phyloP scores from a whole-genome alignment of 768 basidiomycete species.

The Suillus subluteus region DNA sequence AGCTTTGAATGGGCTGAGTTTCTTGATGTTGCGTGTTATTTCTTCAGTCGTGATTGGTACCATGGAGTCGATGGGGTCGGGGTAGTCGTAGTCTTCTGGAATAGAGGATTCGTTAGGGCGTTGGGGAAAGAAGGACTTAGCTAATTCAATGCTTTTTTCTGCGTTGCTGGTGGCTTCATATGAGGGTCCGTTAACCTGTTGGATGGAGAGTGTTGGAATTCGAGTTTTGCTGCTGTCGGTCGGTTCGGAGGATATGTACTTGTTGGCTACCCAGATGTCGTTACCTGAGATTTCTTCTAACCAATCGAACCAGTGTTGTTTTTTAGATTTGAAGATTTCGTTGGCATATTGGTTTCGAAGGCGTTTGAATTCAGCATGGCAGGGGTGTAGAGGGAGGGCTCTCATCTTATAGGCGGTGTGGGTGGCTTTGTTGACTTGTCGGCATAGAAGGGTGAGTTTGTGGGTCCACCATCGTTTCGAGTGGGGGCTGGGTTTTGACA shows the following conservation, averaged over 20 bases:
- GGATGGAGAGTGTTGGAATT: not conserved
- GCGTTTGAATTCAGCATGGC: not conserved
- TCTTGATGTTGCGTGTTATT: not conserved
- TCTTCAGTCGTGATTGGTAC: not conserved
- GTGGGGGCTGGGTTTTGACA: not conserved
- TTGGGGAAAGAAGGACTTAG: not conserved
- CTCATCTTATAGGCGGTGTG: not conserved
- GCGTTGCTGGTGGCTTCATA: not conserved
- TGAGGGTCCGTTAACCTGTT: accelerated
- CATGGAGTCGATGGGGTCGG: not conserved
- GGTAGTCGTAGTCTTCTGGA: not conserved
- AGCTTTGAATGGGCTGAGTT: not conserved
- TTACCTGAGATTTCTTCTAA: conserved; percentile 13
- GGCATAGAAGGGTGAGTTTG: not conserved
- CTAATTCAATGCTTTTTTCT: not conserved
- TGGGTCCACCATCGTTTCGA: not conserved
- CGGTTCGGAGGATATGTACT: accelerated
- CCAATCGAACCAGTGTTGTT: conserved; percentile 24
- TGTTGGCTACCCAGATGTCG: not conserved
- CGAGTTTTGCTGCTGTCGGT: not conserved
- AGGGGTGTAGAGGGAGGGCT: not conserved
- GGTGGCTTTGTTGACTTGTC: not conserved
- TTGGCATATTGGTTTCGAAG: not conserved
- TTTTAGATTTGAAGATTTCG: not conserved
- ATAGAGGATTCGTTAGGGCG: not conserved